A percentile compares a stretch with the other conserved stretches of the same genome.
These are phyloP conservation scores for Cryphonectria japonica DNA, from an alignment of 2,329 filamentous ascomycete species.

Conservation along the genomic window DNA sequence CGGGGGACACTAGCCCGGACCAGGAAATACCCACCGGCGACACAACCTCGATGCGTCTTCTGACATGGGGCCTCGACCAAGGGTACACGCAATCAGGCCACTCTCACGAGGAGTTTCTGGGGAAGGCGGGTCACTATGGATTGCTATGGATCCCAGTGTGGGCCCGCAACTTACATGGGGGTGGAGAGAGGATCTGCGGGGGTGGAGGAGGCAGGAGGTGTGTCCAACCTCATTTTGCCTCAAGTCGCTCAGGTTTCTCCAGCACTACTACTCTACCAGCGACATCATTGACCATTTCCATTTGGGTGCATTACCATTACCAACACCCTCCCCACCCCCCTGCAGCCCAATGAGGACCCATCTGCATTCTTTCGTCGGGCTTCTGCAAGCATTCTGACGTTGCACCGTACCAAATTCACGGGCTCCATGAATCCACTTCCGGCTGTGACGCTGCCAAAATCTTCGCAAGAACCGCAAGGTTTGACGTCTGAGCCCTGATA, in stretches of 20 bases:
- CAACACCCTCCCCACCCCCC: neutral
- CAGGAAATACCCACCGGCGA: constrained; percentile 3
- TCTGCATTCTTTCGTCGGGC: neutral
- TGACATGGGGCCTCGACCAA: neutral
- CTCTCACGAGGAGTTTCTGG: constrained; percentile 14
- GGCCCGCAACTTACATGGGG: neutral
- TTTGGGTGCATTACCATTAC: neutral
- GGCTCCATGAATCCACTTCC: neutral
- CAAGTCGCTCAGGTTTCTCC: neutral
- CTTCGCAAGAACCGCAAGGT: neutral
- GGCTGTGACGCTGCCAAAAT: neutral
- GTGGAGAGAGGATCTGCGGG: constrained; percentile 1
- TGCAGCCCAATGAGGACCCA: neutral
- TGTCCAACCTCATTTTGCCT: neutral
- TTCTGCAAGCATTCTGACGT: neutral
- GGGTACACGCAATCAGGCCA: constrained; percentile 12
- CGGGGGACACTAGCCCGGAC: neutral
- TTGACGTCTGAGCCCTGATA: neutral
- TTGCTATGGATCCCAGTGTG: neutral
- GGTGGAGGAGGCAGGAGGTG: neutral
- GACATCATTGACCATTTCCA: neutral
- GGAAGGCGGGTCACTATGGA: constrained; percentile 10
- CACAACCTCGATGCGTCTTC: constrained; percentile 1
- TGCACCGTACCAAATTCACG: neutral
- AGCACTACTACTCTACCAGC: neutral